Base-by-base conservation (phyloP, 805 yeast genomes). In the Starmerella powellii region DNA sequence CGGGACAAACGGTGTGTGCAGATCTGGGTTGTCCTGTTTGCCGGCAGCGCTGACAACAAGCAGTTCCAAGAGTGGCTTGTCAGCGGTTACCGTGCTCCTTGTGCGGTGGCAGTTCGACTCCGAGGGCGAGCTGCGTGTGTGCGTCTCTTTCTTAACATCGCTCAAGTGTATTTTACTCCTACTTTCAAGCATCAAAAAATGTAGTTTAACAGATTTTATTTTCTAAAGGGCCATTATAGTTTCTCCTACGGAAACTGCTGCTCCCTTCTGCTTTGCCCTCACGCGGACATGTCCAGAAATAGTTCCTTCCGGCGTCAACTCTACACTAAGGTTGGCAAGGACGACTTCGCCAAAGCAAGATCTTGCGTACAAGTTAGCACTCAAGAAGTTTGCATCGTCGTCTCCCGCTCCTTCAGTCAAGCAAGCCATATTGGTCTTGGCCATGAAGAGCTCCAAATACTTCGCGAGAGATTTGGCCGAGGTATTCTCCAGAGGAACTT, bases 341-440 rank as follows among this genome's bases (percentile, higher is more conserved):
- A 96, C 97, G 60, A 88, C 96, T 64, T 91, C 99, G 35, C 98
- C 98, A 62, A 91, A 91, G 12, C 94, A 77, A 6, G 94, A 82
- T 53, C 80, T 76, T 2, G 96, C 85, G 58, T 88, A 91, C 57
- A 91, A 66, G 60, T 93, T 91, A 41, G 98, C 97, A 52, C 94
- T 81, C 57, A 93, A 70, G 65, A 91, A 93, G 56, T 78, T 82
- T 28, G 50, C 51, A 15, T 40, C 60, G 16, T 56, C 61, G 33
- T 50, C 55, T 55, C 80, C 72, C n/a, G 94, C 95, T 33, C 88
- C 86, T 3, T 94, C 85, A 1, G 97, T 91, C 55, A 91, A 71
- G 59, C 94, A 78, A 44, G 79, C 77, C 97, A 91, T 93, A 63
- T 88, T 87, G 3, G 98, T 91, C 37, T 84, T 87, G 44, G 70